phyloP scores from a whole-genome alignment of 768 basidiomycete genomes.

The Tubosaeta sp. region DNA sequence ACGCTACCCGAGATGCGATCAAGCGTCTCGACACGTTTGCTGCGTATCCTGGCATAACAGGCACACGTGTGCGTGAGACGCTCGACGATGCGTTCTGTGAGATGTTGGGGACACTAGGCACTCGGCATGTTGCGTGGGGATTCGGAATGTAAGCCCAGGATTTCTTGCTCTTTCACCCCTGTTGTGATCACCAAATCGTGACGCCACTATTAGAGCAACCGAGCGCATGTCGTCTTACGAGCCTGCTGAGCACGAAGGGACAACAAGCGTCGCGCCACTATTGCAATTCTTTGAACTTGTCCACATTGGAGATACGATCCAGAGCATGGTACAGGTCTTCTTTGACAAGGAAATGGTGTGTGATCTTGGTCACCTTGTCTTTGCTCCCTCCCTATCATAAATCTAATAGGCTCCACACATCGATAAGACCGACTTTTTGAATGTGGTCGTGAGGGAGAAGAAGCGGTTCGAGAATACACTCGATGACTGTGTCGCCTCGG shows the following conservation, averaged over 20 bases:
- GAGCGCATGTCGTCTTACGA: constrained; percentile 87
- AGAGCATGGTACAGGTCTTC: constrained; percentile 96
- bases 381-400: not conserved
- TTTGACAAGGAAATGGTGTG: constrained; percentile 93
- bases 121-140: constrained; percentile 75
- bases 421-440: constrained; percentile 90
- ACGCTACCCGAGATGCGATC: constrained; percentile 84
- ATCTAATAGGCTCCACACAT: constrained; percentile 72
- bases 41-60: constrained; percentile 82
- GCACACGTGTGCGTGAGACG: constrained; percentile 83
- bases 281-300: constrained; percentile 97
- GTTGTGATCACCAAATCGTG: not conserved
- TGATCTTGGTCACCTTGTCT: not conserved
- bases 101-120: constrained; percentile 70
- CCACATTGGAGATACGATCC: constrained; percentile 95
- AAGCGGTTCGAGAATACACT: constrained; percentile 90
- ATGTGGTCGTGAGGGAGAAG: constrained; percentile 91
- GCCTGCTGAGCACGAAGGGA: constrained; percentile 80
- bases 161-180: not conserved
- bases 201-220: constrained; percentile 56
- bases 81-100: constrained; percentile 93
- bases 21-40: constrained; percentile 92
- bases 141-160: constrained; percentile 60
- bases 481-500: constrained; percentile 91
- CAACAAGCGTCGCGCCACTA: constrained; percentile 83